These are phyloP conservation scores for Prunus campanulata DNA, from an alignment of 306 rosid genomes.

Conservation along the genomic window DNA sequence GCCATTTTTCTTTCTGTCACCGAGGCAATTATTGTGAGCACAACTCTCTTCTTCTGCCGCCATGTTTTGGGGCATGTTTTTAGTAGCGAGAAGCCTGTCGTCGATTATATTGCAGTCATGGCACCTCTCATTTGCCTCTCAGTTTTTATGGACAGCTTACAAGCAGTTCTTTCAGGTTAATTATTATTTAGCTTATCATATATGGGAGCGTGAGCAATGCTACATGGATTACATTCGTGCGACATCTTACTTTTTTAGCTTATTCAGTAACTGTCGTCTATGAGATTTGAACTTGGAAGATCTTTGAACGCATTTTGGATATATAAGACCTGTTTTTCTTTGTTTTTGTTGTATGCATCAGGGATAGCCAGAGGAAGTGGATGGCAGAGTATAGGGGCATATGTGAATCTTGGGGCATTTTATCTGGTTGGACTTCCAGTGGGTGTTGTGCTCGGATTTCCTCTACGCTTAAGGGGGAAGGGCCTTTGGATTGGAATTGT, in stretches of 20 bases:
- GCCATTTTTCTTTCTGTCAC: constrained; percentile 35
- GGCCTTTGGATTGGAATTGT: constrained; percentile 62
- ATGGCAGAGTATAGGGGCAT: constrained; percentile 48
- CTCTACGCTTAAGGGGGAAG: constrained; percentile 32
- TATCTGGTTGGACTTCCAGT: constrained; percentile 53
- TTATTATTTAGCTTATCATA: background rate
- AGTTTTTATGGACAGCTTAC: constrained; percentile 38
- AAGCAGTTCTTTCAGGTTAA: constrained; percentile 40
- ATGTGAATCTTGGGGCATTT: constrained; percentile 50
- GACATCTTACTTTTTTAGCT: too few relatives aligned
- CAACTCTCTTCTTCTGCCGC: constrained; percentile 29
- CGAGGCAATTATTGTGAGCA: constrained; percentile 39
- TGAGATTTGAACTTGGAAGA: too few relatives aligned
- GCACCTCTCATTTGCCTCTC: constrained; percentile 48
- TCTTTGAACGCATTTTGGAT: too few relatives aligned
- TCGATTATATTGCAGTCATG: constrained; percentile 40
- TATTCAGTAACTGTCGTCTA: too few relatives aligned
- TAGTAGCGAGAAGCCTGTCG: constrained; percentile 49
- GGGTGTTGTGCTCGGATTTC: constrained; percentile 37
- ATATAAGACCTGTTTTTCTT: too few relatives aligned
- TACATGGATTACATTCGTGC: background rate
- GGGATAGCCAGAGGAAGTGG: constrained; percentile 59
- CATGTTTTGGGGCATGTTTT: constrained; percentile 52
- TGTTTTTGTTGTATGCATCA: background rate
- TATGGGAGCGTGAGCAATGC: background rate